Evolutionary conservation across 139 green algal species (phyloP).

Genomic region (Haematococcus lacustris): DNA sequence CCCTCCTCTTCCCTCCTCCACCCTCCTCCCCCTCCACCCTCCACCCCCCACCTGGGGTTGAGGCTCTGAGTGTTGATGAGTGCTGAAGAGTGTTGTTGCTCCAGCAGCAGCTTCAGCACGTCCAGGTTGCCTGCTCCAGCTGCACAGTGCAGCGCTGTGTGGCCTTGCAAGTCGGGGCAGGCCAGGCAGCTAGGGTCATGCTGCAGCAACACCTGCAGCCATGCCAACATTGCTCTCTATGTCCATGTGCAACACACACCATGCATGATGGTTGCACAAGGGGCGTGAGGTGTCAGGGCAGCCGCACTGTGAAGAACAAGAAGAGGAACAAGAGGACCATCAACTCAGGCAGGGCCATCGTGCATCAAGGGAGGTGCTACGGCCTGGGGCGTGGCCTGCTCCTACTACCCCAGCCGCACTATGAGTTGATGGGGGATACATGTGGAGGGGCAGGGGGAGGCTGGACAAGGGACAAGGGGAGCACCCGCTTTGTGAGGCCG

Average conservation of each 20-base stretch:
- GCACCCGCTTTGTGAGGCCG: too few species aligned
- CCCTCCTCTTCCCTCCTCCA: background rate
- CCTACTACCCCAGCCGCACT: too few species aligned
- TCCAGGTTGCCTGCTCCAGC: constrained; percentile 20
- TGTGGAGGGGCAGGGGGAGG: too few species aligned
- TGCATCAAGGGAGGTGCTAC: background rate
- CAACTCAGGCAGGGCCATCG: background rate
- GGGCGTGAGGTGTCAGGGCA: too few species aligned
- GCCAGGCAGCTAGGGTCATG: constrained; percentile 28
- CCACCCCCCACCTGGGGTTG: constrained; percentile 18
- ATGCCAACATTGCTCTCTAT: background rate
- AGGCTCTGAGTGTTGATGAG: constrained; percentile 28
- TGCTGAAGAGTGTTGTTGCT: background rate
- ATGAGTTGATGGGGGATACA: too few species aligned
- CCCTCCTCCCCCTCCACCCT: background rate
- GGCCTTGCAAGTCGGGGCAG: constrained; percentile 39
- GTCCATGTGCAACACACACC: background rate
- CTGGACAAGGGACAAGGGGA: too few species aligned
- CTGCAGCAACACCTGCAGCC: constrained; percentile 29
- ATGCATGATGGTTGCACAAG: background rate
- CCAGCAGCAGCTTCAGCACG: constrained; percentile 31
- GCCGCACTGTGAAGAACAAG: background rate
- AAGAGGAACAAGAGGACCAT: background rate
- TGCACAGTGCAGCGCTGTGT: constrained; percentile 46
- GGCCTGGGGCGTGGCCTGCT: background rate